These are phyloP conservation scores for Microsporum canis DNA, from an alignment of 2,329 filamentous ascomycete species.

Conservation along the genomic window DNA sequence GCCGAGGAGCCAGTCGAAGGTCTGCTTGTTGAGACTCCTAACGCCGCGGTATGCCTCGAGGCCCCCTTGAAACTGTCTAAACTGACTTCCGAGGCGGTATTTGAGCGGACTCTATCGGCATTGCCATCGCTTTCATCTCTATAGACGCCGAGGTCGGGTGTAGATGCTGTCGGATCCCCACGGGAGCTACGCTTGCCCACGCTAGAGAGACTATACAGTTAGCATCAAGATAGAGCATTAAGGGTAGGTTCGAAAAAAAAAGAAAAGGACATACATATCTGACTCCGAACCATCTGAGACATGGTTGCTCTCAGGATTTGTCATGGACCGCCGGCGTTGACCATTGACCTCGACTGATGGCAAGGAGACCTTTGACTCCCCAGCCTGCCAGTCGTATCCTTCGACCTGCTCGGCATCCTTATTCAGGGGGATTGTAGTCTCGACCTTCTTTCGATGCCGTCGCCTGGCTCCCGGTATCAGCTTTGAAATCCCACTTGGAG, in stretches of 20 bases:
- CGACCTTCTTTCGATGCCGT: slow-evolving; percentile 35
- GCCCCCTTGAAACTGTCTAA: background rate
- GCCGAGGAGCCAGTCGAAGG: slow-evolving; percentile 43
- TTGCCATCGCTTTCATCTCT: background rate
- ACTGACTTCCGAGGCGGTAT: background rate
- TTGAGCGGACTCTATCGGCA: background rate
- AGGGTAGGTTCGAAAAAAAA: slow-evolving; percentile 5
- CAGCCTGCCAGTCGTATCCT: slow-evolving; percentile 4
- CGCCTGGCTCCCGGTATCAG: slow-evolving; percentile 33
- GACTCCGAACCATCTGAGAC: slow-evolving; percentile 42
- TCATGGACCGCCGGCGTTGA: slow-evolving; percentile 19
- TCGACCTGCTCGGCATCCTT: background rate
- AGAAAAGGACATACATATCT: slow-evolving; percentile 29
- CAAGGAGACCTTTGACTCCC: slow-evolving; percentile 8
- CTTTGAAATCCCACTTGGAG: slow-evolving; percentile 40
- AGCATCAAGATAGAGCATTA: background rate
- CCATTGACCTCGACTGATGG: slow-evolving; percentile 18
- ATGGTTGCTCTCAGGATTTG: slow-evolving; percentile 27
- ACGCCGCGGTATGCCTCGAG: background rate
- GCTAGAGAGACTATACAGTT: background rate
- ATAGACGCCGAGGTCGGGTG: background rate
- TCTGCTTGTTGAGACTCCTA: background rate
- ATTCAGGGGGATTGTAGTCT: background rate
- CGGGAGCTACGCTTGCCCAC: background rate
- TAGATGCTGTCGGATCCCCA: background rate